A percentile compares a stretch with the other conserved stretches of the same genome.
Conservation (phyloP, 148 eudicot genomes). For the Dysphania ambrosioides region DNA sequence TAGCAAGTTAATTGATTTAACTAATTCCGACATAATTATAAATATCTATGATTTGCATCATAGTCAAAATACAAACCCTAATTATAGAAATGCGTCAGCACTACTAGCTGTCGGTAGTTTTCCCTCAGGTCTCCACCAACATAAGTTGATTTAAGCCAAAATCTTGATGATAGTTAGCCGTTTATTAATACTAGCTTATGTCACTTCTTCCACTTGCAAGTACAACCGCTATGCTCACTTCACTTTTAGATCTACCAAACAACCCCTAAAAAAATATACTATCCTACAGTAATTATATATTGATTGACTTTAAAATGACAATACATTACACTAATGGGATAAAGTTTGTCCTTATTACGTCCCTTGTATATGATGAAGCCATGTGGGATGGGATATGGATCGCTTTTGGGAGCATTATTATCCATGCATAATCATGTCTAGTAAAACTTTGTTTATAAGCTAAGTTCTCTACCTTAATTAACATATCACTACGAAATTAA, state of each 20-base stretch:
- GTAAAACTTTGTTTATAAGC: no score
- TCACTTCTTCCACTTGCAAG: conserved; percentile 18
- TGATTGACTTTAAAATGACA: not conserved
- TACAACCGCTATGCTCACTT: conserved; percentile 15
- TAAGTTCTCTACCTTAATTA: no score
- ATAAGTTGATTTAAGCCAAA: not conserved
- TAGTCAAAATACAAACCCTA: not conserved
- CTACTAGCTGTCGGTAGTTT: conserved; percentile 31
- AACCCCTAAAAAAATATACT: not conserved
- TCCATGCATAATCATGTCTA: no score
- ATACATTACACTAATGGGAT: not conserved
- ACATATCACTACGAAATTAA: no score
- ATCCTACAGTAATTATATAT: not conserved
- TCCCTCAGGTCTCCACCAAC: conserved; percentile 2
- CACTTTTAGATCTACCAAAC: not conserved
- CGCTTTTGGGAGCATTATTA: no score
- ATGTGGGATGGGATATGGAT: no score
- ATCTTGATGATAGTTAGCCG: not conserved
- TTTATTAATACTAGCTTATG: not conserved
- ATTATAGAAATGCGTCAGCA: conserved; percentile 31
- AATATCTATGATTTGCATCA: not conserved
- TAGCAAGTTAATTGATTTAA: not conserved
- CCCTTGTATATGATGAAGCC: not conserved
- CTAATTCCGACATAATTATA: conserved; percentile 3
- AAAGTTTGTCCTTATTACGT: not conserved